A percentile compares a stretch with the other conserved stretches of the same genome.
These are phyloP conservation scores for Aureobasidium leucospermi DNA, from an alignment of 2,329 filamentous ascomycete species.

Conservation along the genomic window DNA sequence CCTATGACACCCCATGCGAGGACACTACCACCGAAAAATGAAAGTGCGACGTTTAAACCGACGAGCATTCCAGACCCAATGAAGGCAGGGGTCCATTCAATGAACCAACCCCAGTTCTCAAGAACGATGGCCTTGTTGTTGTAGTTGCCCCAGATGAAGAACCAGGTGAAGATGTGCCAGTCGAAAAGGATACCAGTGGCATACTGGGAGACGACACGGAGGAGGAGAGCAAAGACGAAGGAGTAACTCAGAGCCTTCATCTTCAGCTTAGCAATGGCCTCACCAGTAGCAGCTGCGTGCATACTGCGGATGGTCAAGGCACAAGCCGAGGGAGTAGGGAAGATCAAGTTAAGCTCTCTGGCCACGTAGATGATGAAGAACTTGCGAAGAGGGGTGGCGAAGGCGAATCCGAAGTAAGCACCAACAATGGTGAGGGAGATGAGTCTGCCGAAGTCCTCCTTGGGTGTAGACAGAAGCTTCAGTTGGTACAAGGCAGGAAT, in stretches of 20 bases:
- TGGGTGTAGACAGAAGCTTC: slow-evolving; percentile 43
- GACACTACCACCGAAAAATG: slow-evolving; percentile 49
- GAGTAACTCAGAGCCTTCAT: slow-evolving; percentile 47
- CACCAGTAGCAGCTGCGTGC: slow-evolving; percentile 47
- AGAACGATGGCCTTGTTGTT: slow-evolving; percentile 43
- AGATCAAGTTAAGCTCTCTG: slow-evolving; percentile 50
- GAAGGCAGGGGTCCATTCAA: slow-evolving; percentile 54
- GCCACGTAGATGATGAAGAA: slow-evolving; percentile 40
- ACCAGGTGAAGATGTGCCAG: slow-evolving; percentile 30
- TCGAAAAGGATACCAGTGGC: slow-evolving; percentile 52
- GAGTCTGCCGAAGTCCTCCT: slow-evolving; percentile 50
- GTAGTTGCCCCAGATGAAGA: slow-evolving; percentile 43
- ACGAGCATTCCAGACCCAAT: slow-evolving; percentile 53
- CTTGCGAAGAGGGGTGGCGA: slow-evolving; percentile 45
- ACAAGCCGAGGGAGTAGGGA: slow-evolving; percentile 52
- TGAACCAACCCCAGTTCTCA: slow-evolving; percentile 55
- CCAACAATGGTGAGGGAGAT: slow-evolving; percentile 54
- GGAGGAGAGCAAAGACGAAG: slow-evolving; percentile 42
- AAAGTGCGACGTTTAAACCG: slow-evolving; percentile 51
- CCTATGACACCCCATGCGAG: slow-evolving; percentile 51
- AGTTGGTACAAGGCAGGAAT: slow-evolving; percentile 54
- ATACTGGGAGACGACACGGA: slow-evolving; percentile 51
- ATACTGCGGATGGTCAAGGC: slow-evolving; percentile 55
- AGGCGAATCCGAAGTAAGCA: slow-evolving; percentile 57
- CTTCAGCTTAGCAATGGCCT: slow-evolving; percentile 46